Evolutionary conservation across 148 eudicot species (phyloP), one percentile per base, ranked within the genome.

Genomic region (Polygonum aviculare): DNA sequence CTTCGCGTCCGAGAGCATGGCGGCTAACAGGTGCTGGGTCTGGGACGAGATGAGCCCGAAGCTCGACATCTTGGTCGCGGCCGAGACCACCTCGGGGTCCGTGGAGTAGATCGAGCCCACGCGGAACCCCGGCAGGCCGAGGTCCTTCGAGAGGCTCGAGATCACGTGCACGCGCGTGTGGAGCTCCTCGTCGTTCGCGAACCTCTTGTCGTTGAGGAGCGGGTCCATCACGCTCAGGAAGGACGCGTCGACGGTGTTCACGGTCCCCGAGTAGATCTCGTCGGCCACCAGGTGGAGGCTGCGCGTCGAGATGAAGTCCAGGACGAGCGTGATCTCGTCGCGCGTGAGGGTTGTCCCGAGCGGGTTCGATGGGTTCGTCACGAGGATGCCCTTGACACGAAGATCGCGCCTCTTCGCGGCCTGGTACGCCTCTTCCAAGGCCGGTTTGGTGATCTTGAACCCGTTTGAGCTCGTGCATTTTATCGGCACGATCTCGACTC

Each of bases 21-120:
- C 79, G 1, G 91, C 80, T 2, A 92, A 83, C 18, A 92, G 91
- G 75, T 88, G 80, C 45, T 92, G 97, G 9, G 97, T 92, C 71
- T 88, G 94, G 18, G 97, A 87, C 33, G 97, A 92, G 47, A 92
- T 62, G 1, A 90, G 79, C 15, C 94, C 94, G 76, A 92, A 92
- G 67, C 94, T 90, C 2, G 97, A 90, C 97, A 92, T 92, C 52
- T 92, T 92, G 3, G 94, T 92, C 1, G 97, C 95, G 0, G 95
- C 93, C 0, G 86, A 57, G 0, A 90, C 90, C 3, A 92, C 93
- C 15, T 75, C 74, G 0, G 79, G 81, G 71, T 92, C 85, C 41
- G 83, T 83, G 76, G 94, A 84, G 76, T 92, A 92, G 41, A 92
- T 82, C 1, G 93, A 87, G 1, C 97, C 97, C 35, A 92, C 90